These are phyloP conservation scores for Oenanthe javanica DNA, from an alignment of 140 eudicot genomes.

Conservation along the genomic window DNA sequence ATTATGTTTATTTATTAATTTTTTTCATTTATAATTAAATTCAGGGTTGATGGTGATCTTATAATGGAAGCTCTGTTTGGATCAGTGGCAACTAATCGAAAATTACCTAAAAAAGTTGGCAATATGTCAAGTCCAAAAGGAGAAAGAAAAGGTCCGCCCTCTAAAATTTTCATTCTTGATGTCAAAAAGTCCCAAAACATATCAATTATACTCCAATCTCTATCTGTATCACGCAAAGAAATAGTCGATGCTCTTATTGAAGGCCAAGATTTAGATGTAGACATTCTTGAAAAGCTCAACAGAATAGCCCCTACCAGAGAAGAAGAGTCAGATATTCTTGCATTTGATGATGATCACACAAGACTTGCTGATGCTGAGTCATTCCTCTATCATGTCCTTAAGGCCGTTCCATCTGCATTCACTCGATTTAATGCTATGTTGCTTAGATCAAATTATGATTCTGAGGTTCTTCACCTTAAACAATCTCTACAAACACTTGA, in stretches of 20 bases:
- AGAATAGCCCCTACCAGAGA: constrained; percentile 62
- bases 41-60: constrained; percentile 72
- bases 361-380: constrained; percentile 92
- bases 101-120: constrained; percentile 35
- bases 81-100: constrained; percentile 62
- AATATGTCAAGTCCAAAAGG: constrained; percentile 26
- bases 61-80: constrained; percentile 99
- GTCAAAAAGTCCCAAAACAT: constrained; percentile 63
- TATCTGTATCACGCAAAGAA: constrained; percentile 52
- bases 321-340: constrained; percentile 48
- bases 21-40: background rate
- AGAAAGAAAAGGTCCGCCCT: constrained; percentile 40
- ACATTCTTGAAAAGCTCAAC: constrained; percentile 69
- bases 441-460: constrained; percentile 47
- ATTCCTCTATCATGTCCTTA: constrained; percentile 70
- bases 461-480: constrained; percentile 46
- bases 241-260: constrained; percentile 65
- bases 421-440: constrained; percentile 77
- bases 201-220: constrained; percentile 69
- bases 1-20: background rate
- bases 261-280: constrained; percentile 64
- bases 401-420: constrained; percentile 84
- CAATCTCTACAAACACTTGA: constrained; percentile 54
- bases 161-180: constrained; percentile 69
- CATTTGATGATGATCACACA: constrained; percentile 56